Evolutionary conservation across 1,284 basidiomycete species (phyloP).

Genomic region (Puccinia brachypodii): DNA sequence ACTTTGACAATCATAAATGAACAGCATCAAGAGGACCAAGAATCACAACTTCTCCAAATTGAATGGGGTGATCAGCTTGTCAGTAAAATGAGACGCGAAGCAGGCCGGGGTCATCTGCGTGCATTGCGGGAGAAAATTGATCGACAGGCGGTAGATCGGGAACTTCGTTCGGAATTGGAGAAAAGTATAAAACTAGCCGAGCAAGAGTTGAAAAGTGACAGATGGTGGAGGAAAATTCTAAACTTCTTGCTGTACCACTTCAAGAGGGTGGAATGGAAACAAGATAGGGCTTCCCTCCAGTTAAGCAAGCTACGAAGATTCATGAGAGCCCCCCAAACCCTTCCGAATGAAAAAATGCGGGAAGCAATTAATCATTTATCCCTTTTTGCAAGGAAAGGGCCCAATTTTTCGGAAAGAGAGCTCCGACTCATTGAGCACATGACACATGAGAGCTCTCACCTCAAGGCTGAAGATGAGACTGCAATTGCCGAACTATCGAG

Average conservation of each 20-base stretch:
- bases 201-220: background rate
- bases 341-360: background rate
- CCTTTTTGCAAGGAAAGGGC: background rate
- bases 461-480: background rate
- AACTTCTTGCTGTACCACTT: background rate
- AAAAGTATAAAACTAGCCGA: background rate
- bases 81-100: background rate
- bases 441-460: background rate
- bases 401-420: background rate
- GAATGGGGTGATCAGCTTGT: background rate
- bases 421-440: background rate
- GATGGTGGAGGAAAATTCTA: background rate
- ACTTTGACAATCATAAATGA: background rate
- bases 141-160: background rate
- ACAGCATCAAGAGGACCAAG: background rate
- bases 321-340: background rate
- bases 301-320: background rate
- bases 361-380: background rate
- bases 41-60: slow-evolving; percentile 1
- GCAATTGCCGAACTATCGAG: background rate
- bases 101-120: background rate
- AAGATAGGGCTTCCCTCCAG: background rate
- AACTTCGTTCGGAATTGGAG: background rate
- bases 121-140: background rate
- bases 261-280: background rate